Percentiles rank a stretch among this genome's conserved stretches.
Conservation (phyloP, 352 stramenopile species). For the Thalassiosira livingstoniorum region DNA sequence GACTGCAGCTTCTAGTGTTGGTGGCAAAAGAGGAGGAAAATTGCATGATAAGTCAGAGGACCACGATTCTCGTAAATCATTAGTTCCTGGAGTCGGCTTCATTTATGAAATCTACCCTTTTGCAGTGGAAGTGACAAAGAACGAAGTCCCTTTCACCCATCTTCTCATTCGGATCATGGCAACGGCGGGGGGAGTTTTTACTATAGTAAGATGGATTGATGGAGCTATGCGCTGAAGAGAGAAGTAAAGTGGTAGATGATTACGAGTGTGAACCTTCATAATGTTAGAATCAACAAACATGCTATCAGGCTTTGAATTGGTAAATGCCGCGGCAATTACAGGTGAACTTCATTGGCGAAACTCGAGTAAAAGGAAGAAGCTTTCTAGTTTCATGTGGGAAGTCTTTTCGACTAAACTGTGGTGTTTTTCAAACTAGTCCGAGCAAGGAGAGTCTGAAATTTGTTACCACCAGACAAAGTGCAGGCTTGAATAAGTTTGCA, state of each 20-base stretch:
- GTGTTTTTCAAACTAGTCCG: too few relatives aligned
- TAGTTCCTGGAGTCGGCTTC: slow-evolving; percentile 91
- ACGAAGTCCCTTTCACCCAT: slow-evolving; percentile 84
- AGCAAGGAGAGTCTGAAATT: too few relatives aligned
- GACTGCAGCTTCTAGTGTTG: slow-evolving; percentile 50
- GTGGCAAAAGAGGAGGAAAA: slow-evolving; percentile 52
- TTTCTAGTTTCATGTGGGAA: too few relatives aligned
- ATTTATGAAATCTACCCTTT: slow-evolving; percentile 93
- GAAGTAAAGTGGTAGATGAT: slow-evolving; percentile 22
- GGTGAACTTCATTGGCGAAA: too few relatives aligned
- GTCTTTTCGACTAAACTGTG: too few relatives aligned
- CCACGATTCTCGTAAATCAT: slow-evolving; percentile 76
- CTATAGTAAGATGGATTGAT: slow-evolving; percentile 74
- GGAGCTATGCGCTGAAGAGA: slow-evolving; percentile 55
- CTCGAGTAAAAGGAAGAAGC: too few relatives aligned
- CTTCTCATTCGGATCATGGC: slow-evolving; percentile 89
- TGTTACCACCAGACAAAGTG: too few relatives aligned
- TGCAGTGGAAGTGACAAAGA: slow-evolving; percentile 86
- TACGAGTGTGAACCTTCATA: background rate
- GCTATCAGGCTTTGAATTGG: too few relatives aligned
- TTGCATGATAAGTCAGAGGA: slow-evolving; percentile 66
- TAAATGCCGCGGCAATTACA: too few relatives aligned
- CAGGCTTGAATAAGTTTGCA: too few relatives aligned
- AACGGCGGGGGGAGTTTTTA: slow-evolving; percentile 88
- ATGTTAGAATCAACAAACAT: too few relatives aligned